These are phyloP conservation scores for Inga leiocalycina DNA, from an alignment of 306 rosid species.

Conservation along the genomic window DNA sequence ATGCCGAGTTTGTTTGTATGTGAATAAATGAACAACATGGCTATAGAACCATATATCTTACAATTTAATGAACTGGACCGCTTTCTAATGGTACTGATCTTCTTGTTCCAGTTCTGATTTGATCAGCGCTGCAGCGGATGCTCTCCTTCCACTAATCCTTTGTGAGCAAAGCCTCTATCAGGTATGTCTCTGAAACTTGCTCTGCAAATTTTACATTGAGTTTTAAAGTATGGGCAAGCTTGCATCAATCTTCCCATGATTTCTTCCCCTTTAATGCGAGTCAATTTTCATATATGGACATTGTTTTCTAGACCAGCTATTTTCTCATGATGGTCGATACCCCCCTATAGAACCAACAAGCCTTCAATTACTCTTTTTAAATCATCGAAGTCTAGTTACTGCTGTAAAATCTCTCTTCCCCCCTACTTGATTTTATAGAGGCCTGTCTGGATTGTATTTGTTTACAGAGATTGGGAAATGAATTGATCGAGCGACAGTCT, in stretches of 20 bases:
- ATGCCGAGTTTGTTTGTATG: conserved; percentile 4
- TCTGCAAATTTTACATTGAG: conserved; percentile 2
- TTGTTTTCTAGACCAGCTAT: conserved; percentile 2
- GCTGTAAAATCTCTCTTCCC: not conserved
- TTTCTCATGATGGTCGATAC: not conserved
- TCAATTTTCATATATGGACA: conserved; percentile 9
- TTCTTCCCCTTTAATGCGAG: conserved; percentile 9
- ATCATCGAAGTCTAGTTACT: conserved; percentile 7
- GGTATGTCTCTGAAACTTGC: conserved; percentile 46
- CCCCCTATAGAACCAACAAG: not conserved
- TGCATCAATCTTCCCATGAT: not conserved
- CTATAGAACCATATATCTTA: not conserved
- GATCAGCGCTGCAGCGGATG: conserved; percentile 93
- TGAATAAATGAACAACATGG: conserved; percentile 2
- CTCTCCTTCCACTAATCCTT: conserved; percentile 86
- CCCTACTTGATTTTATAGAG: conserved; percentile 19
- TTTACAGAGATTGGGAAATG: conserved; percentile 71
- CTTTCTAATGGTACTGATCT: conserved; percentile 19
- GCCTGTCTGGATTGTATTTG: conserved; percentile 8
- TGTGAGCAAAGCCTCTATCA: conserved; percentile 88
- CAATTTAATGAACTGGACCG: not conserved
- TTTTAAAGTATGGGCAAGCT: not conserved
- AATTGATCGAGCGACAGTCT: conserved; percentile 75
- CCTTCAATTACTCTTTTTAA: not conserved
- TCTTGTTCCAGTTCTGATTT: conserved; percentile 74